A percentile compares a stretch with the other conserved stretches of the same genome.
phyloP scores from a whole-genome alignment of 371 early-diverging fungal species.

The Amoeboaphelidium protococcarum region DNA sequence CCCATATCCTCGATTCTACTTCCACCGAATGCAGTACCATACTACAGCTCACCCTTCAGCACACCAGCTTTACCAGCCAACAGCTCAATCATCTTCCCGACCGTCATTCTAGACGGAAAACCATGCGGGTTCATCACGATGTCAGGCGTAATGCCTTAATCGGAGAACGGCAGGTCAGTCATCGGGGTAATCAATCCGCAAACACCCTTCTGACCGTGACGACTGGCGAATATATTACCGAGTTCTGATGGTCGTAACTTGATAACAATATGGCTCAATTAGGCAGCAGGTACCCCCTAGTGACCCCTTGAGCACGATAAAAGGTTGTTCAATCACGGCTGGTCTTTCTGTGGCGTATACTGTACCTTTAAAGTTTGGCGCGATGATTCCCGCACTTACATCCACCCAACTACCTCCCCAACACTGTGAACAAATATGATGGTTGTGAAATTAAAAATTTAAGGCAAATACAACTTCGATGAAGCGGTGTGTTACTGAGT shows the following conservation, averaged over 20 bases:
- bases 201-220: constrained; percentile 99
- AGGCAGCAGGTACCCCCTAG: no score
- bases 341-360: no score
- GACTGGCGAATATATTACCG: constrained; percentile 98
- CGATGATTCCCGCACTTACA: no score
- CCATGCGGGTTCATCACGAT: constrained; percentile 99
- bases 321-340: no score
- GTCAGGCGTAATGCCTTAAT: constrained; percentile 84
- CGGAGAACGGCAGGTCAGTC: constrained; percentile 98
- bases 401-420: no score
- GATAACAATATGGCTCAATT: no score
- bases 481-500: no score
- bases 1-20: constrained; percentile 91
- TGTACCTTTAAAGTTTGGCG: no score
- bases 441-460: no score
- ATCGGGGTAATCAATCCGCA: constrained; percentile 89
- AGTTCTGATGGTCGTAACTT: constrained; percentile 94
- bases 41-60: constrained; percentile 72
- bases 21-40: constrained; percentile 92
- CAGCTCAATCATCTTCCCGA: constrained; percentile 98
- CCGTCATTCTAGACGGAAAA: constrained; percentile 99
- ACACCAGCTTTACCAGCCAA: constrained; percentile 96
- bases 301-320: no score
- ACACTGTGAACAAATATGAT: no score
- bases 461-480: no score